These are phyloP conservation scores for Pichia sp. DNA, from an alignment of 1,139 yeast species.

Conservation along the genomic window DNA sequence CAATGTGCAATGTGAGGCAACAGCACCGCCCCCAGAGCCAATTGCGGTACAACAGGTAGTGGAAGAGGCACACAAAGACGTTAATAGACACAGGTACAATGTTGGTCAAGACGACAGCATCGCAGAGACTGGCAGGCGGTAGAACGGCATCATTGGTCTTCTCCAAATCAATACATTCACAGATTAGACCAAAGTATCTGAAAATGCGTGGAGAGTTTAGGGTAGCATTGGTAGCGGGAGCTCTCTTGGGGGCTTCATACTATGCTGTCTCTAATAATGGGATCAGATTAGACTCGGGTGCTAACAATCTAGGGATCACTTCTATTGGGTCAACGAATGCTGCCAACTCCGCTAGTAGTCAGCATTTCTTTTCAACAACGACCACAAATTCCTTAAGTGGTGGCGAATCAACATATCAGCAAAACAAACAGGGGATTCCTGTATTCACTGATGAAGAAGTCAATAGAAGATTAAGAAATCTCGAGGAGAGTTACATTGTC, in stretches of 20 bases:
- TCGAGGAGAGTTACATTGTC: slow-evolving; percentile 74
- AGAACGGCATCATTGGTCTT: too few relatives aligned
- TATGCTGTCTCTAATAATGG: slow-evolving; percentile 27
- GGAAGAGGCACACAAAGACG: too few relatives aligned
- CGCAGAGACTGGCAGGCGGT: too few relatives aligned
- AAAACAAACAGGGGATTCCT: slow-evolving; percentile 26
- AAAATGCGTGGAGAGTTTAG: slow-evolving; percentile 26
- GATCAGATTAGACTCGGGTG: slow-evolving; percentile 6
- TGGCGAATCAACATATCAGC: slow-evolving; percentile 34
- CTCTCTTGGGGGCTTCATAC: slow-evolving; percentile 31
- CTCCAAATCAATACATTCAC: slow-evolving; percentile 7
- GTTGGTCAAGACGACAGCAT: too few relatives aligned
- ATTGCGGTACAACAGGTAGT: too few relatives aligned
- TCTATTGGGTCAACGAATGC: slow-evolving; percentile 1
- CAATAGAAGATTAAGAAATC: slow-evolving; percentile 56
- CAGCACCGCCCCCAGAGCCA: too few relatives aligned
- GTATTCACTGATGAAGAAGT: slow-evolving; percentile 70
- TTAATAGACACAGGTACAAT: too few relatives aligned
- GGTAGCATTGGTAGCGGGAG: slow-evolving; percentile 29
- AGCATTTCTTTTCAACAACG: slow-evolving; percentile 36
- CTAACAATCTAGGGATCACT: too few relatives aligned
- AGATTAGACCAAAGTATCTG: slow-evolving; percentile 7
- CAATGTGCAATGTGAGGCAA: too few relatives aligned
- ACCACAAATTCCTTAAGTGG: slow-evolving; percentile 33
- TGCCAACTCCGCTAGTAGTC: slow-evolving; percentile 6